Evolutionary conservation across 2,329 filamentous ascomycete species (phyloP).

Genomic region (Aspergillus uvarum): DNA sequence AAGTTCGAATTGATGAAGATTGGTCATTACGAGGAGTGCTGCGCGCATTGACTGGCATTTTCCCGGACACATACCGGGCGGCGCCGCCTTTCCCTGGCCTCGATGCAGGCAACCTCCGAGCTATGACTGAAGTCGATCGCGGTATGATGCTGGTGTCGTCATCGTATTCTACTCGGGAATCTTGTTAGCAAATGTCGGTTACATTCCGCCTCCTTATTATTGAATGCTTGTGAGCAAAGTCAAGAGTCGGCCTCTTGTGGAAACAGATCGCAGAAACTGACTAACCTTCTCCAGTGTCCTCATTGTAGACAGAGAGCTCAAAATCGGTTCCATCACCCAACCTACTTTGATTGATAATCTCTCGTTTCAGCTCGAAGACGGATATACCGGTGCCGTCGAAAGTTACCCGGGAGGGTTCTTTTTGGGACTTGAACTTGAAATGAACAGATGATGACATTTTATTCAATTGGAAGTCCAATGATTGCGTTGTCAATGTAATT

Average conservation of each 20-base stretch:
- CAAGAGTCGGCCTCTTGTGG: background rate
- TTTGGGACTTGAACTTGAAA: slow-evolving; percentile 99
- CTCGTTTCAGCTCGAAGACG: slow-evolving; percentile 97
- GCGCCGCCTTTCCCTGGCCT: slow-evolving; percentile 87
- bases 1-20: slow-evolving; percentile 38
- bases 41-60: slow-evolving; percentile 87
- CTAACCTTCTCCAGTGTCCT: slow-evolving; percentile 87
- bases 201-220: background rate
- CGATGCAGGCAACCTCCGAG: slow-evolving; percentile 76
- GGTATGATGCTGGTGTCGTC: slow-evolving; percentile 98
- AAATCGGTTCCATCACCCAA: slow-evolving; percentile 96
- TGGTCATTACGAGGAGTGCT: slow-evolving; percentile 70
- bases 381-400: slow-evolving; percentile 98
- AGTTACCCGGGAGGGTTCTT: slow-evolving; percentile 88
- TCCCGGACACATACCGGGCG: slow-evolving; percentile 92
- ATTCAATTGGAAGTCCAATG: slow-evolving; percentile 40
- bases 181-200: slow-evolving; percentile 25
- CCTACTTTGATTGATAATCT: slow-evolving; percentile 93
- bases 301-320: slow-evolving; percentile 89
- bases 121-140: slow-evolving; percentile 89
- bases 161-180: slow-evolving; percentile 71
- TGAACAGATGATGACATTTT: slow-evolving; percentile 95
- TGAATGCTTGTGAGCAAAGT: background rate
- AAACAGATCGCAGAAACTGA: background rate
- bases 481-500: slow-evolving; percentile 29